Evolutionary conservation across 208 protist species (phyloP), one percentile per base, ranked within the genome.

Genomic region (Angomonas deanei): DNA sequence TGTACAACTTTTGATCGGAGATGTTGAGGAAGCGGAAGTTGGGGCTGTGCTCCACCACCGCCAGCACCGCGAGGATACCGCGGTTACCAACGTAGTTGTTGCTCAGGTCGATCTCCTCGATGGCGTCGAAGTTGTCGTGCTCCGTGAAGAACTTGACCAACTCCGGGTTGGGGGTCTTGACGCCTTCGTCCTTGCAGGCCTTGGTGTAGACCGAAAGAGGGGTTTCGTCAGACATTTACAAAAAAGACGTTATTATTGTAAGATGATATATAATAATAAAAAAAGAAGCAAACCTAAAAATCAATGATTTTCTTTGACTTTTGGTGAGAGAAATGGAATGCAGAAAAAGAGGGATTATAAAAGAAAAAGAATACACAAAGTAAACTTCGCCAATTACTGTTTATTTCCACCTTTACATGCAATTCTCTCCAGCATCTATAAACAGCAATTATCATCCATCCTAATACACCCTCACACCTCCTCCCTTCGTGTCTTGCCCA

Each of bases 1-100:
- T 96, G 80, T 93, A 96, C 48, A 96, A 66, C 73, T 96, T 96
- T 63, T 96, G 89, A 49, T 91, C 84, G 21, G 75, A 66, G 28
- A 88, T 70, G 57, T 91, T 88, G 36, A 96, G 71, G 52, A 75
- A 86, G 61, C 89, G 86, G 52, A 96, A 86, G 52, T 77, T 81
- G 38, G 80, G 85, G n/a, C 91, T 74, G 33, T 80, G 61, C 74
- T 80, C 73, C 46, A 90, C 78, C n/a, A 96, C 84, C 27, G 68
- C 67, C 28, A 93, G 79, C 38, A 96, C 63, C 1, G 89, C 84
- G 21, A 96, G 69, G 36, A 96, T 84, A 19, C 86, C 86, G 68
- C 89, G 86, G 75, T 96, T 96, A 60, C 89, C 89, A 31, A 93
- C 53, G 74, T 96, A 96, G 64, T 89, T 91, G 52, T 76, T 76